Evolutionary conservation across 805 yeast genomes (phyloP).

Genomic region (Teunomyces pallodes): DNA sequence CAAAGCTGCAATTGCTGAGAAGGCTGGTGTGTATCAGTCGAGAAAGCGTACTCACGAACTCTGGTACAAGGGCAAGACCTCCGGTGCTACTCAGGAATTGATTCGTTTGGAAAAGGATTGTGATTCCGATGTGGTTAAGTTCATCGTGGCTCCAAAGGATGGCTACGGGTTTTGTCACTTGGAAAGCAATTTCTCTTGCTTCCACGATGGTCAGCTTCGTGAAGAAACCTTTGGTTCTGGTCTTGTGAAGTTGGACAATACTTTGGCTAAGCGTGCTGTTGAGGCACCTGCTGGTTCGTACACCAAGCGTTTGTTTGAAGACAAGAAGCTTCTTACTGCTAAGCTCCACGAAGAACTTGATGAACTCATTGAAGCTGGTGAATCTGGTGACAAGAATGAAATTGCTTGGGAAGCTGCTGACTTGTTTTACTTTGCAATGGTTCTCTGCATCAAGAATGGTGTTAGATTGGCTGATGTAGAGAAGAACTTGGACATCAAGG

Average conservation of each 20-base stretch:
- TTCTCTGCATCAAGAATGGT: slow-evolving; percentile 63
- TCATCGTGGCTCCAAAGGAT: slow-evolving; percentile 71
- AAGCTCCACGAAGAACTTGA: slow-evolving; percentile 96
- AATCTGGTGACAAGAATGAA: slow-evolving; percentile 33
- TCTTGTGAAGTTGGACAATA: slow-evolving; percentile 61
- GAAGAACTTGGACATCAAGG: slow-evolving; percentile 76
- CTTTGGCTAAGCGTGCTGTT: slow-evolving; percentile 57
- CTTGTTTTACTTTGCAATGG: slow-evolving; percentile 56
- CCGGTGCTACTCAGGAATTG: slow-evolving; percentile 91
- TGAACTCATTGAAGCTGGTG: slow-evolving; percentile 82
- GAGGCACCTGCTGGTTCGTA: slow-evolving; percentile 93
- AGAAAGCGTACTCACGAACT: slow-evolving; percentile 74
- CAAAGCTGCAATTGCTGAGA: slow-evolving; percentile 72
- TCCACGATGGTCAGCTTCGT: slow-evolving; percentile 43
- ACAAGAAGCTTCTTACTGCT: slow-evolving; percentile 71
- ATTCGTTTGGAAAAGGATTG: slow-evolving; percentile 74
- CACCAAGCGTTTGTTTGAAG: slow-evolving; percentile 83
- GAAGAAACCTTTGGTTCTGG: slow-evolving; percentile 59
- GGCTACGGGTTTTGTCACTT: slow-evolving; percentile 94
- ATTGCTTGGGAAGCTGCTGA: slow-evolving; percentile 98
- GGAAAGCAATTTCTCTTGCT: slow-evolving; percentile 71
- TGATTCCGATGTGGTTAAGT: slow-evolving; percentile 87
- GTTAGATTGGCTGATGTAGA: slow-evolving; percentile 81
- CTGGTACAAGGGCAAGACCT: slow-evolving; percentile 94
- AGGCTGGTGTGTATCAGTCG: slow-evolving; percentile 90